Evolutionary conservation across 2,329 filamentous ascomycete species (phyloP), one percentile per base, ranked within the genome.

Genomic region (Aspergillus luchuensis): DNA sequence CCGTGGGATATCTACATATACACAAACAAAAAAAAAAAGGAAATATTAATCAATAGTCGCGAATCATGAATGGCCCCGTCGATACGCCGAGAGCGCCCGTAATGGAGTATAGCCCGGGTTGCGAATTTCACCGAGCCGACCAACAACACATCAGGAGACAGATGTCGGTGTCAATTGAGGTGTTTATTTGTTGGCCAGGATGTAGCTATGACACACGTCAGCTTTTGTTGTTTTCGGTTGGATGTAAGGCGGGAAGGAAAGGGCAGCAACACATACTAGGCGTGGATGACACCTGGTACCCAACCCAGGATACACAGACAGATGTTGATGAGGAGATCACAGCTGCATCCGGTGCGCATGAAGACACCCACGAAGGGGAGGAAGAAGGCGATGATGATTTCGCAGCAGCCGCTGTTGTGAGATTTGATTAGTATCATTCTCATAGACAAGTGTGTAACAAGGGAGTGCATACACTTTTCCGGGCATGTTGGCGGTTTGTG

Each of bases 311-410:
- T 55, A 43, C 52, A 55, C 17, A 55, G 38, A 45, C 52, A 55
- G 52, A 55, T 55, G 52, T 55, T 55, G 52, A 55, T 55, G 15
- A 55, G 52, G 15, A 55, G 52, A 33, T 55, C 52, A 25, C 52
- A 55, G 38, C 52, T 45, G 52, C 52, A 55, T 15, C 52, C 52
- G 15, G 52, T 55, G 52, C 52, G 52, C 52, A 55, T 55, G 52
- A 55, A 55, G 10, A 55, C 52, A 8, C 52, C 52, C 23, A 55
- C 52, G n/a, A 55, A 55, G 52, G 52, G 52, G 52, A 55, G 52
- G 52, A 55, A 55, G 39, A 55, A 55, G 25, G 52, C 52, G 38
- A 55, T 55, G 39, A 55, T 45, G 39, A 55, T 43, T 45, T 55
- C 52, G 39, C 52, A 55, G 23, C 52, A 55, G 25, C 52, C 52